These are phyloP conservation scores for Penicillium cosmopolitanum DNA, from an alignment of 495 filamentous ascomycete genomes.

Conservation along the genomic window DNA sequence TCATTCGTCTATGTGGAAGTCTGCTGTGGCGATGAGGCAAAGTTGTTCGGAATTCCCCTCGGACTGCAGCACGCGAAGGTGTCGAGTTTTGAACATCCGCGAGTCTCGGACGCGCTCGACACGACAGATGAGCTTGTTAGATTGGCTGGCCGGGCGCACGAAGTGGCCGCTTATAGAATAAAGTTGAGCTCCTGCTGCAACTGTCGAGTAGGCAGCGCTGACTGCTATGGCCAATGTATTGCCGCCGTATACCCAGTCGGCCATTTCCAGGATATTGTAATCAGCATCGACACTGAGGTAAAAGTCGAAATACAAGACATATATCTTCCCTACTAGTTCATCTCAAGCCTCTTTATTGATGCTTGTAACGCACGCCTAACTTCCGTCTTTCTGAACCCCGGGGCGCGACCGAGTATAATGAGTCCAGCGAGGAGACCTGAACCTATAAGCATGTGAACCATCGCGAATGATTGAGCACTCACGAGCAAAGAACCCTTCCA, in stretches of 20 bases:
- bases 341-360: background rate
- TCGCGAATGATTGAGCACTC: background rate
- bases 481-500: background rate
- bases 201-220: background rate
- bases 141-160: background rate
- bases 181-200: background rate
- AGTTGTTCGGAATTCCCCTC: background rate
- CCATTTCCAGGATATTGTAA: background rate
- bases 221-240: background rate
- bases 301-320: background rate
- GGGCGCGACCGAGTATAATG: background rate
- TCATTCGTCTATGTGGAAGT: background rate
- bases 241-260: background rate
- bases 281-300: background rate
- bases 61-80: background rate
- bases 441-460: background rate
- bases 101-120: background rate
- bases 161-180: constrained; percentile 1
- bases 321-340: background rate
- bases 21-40: background rate
- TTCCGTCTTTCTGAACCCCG: background rate
- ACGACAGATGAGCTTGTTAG: background rate
- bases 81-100: background rate
- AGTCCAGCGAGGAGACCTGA: background rate
- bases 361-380: constrained; percentile 2